Evolutionary conservation across 192 early-diverging fungal genomes (phyloP).

Genomic region (Linnemannia schmuckeri): DNA sequence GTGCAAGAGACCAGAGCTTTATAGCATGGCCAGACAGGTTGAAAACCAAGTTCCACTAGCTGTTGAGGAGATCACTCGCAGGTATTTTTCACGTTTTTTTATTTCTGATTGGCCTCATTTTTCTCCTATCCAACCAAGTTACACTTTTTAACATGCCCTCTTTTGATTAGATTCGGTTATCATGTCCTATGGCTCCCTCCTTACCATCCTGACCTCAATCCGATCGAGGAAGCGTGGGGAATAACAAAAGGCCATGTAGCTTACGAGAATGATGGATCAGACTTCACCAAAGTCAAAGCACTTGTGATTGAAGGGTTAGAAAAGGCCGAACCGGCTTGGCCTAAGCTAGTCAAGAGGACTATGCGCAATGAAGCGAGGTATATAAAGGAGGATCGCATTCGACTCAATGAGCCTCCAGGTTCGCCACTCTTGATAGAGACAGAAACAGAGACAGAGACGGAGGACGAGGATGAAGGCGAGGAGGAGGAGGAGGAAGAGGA

Average conservation of each 20-base stretch:
- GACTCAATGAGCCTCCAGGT: too few species aligned
- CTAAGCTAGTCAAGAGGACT: background rate
- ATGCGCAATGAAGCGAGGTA: slow-evolving; percentile 3
- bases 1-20: background rate
- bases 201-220: slow-evolving; percentile 30
- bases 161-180: slow-evolving; percentile 14
- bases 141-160: background rate
- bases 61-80: background rate
- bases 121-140: background rate
- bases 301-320: background rate
- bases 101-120: background rate
- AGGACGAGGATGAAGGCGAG: too few species aligned
- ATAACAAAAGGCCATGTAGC: slow-evolving; percentile 22
- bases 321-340: slow-evolving; percentile 2
- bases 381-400: background rate
- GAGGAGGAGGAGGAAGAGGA: too few species aligned
- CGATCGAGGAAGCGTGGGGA: slow-evolving; percentile 34
- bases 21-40: background rate
- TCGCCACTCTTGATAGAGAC: too few species aligned
- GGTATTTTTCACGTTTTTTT: background rate
- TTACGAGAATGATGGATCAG: slow-evolving; percentile 12
- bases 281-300: background rate
- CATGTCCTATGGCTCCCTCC: slow-evolving; percentile 31
- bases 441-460: too few species aligned
- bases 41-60: slow-evolving; percentile 3